These are phyloP conservation scores for Wickerhamomyces sydowiorum DNA, from an alignment of 805 yeast genomes.

Conservation along the genomic window DNA sequence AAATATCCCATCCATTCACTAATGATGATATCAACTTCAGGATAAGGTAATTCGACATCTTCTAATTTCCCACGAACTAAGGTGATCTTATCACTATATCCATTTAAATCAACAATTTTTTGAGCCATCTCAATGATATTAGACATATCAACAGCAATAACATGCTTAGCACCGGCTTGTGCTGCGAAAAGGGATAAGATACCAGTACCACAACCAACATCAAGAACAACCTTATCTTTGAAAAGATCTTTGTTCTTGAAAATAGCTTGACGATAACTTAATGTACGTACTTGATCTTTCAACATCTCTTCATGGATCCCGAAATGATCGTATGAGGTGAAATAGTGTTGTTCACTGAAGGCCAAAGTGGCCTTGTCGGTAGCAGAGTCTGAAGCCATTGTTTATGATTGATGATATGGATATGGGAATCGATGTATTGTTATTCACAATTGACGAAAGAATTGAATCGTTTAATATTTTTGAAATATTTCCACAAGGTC, in stretches of 20 bases:
- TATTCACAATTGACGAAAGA: background rate
- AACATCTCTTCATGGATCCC: constrained; percentile 99
- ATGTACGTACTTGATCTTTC: constrained; percentile 89
- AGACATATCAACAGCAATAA: constrained; percentile 95
- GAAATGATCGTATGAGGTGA: constrained; percentile 91
- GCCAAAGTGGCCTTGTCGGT: constrained; percentile 62
- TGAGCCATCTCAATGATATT: constrained; percentile 95
- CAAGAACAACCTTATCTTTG: constrained; percentile 90
- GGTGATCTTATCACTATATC: constrained; percentile 80
- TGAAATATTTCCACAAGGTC: background rate
- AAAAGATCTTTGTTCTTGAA: constrained; percentile 82
- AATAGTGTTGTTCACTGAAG: constrained; percentile 85
- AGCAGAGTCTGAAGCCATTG: constrained; percentile 39
- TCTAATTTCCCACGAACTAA: constrained; percentile 89
- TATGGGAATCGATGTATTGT: background rate
- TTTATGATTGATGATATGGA: constrained; percentile 5
- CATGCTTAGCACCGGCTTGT: constrained; percentile 98
- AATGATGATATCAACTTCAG: constrained; percentile 88
- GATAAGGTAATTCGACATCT: constrained; percentile 81
- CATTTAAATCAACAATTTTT: constrained; percentile 78
- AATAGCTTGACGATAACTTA: constrained; percentile 88
- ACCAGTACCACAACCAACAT: constrained; percentile 99
- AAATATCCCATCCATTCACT: constrained; percentile 99
- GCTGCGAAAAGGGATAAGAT: constrained; percentile 97
- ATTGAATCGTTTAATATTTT: background rate